Conservation (phyloP, 495 filamentous ascomycete genomes). For the Podospora anserina region DNA sequence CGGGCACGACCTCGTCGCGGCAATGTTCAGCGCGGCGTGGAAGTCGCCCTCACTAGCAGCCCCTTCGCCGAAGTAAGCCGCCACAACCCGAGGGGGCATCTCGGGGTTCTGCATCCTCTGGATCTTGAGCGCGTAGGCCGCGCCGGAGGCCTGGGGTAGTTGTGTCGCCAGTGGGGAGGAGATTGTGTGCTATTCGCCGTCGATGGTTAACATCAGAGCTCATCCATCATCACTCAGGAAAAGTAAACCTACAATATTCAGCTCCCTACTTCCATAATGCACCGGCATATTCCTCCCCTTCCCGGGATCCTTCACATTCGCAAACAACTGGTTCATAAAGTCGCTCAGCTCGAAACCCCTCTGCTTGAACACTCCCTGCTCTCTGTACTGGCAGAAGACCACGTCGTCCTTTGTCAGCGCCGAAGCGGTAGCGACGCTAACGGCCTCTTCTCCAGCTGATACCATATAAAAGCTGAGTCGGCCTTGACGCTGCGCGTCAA, state of each 20-base stretch:
- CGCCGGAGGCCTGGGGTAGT: conserved; percentile 89
- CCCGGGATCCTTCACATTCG: conserved; percentile 78
- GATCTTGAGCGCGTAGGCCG: conserved; percentile 91
- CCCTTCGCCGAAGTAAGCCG: conserved; percentile 96
- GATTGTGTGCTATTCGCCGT: conserved; percentile 68
- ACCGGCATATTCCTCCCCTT: conserved; percentile 95
- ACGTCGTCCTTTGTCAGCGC: conserved; percentile 81
- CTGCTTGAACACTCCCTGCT: conserved; percentile 85
- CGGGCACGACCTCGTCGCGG: conserved; percentile 86
- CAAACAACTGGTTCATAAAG: conserved; percentile 95
- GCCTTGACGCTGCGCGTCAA: conserved; percentile 77
- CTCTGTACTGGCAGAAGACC: conserved; percentile 91
- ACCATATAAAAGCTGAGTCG: conserved; percentile 97
- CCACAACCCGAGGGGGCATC: conserved; percentile 64
- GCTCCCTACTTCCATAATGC: conserved; percentile 81
- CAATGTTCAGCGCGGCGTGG: conserved; percentile 94
- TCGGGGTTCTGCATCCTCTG: conserved; percentile 69
- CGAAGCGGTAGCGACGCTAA: conserved; percentile 80
- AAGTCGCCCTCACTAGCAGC: conserved; percentile 97
- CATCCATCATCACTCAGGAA: neutral
- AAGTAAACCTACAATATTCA: conserved; percentile 66
- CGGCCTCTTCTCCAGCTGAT: conserved; percentile 92
- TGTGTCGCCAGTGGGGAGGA: conserved; percentile 93
- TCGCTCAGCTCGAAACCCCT: conserved; percentile 81
- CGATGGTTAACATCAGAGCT: conserved; percentile 14